Conservation (phyloP, 106 monocot genomes). For the Allium cepa region DNA sequence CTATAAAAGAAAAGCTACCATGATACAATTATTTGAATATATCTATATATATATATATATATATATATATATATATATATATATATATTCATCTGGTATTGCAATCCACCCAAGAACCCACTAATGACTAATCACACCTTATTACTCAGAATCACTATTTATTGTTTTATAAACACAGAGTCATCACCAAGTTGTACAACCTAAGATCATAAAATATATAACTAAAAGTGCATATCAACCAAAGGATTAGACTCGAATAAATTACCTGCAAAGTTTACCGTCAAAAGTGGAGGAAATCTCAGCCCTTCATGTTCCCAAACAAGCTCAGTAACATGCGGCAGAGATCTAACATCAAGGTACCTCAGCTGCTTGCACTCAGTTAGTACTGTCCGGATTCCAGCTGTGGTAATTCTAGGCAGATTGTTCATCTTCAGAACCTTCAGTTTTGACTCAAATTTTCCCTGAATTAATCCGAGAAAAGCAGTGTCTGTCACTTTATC, state of each 20-base stretch:
- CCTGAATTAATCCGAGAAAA: conserved; percentile 32
- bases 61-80: too few relatives aligned
- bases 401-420: conserved; percentile 55
- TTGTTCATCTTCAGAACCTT: conserved; percentile 53
- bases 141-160: too few relatives aligned
- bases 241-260: conserved; percentile 26
- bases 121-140: too few relatives aligned
- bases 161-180: too few relatives aligned
- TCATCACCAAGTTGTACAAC: too few relatives aligned
- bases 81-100: too few relatives aligned
- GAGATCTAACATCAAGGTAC: conserved; percentile 69
- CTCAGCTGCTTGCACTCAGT: conserved; percentile 47
- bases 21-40: too few relatives aligned
- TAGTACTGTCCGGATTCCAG: conserved; percentile 35
- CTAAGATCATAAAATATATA: too few relatives aligned
- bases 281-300: conserved; percentile 53
- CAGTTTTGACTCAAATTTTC: conserved; percentile 29
- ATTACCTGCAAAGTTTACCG: conserved; percentile 49
- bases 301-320: conserved; percentile 64
- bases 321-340: conserved; percentile 46
- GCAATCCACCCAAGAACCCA: too few relatives aligned
- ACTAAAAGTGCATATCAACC: conserved; percentile 46
- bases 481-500: conserved; percentile 67
- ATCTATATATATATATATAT: too few relatives aligned
- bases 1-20: too few relatives aligned